Percentiles rank a stretch among this genome's conserved stretches.
Conservation (phyloP, 1,139 yeast species). For the Suhomyces bokatorum region DNA sequence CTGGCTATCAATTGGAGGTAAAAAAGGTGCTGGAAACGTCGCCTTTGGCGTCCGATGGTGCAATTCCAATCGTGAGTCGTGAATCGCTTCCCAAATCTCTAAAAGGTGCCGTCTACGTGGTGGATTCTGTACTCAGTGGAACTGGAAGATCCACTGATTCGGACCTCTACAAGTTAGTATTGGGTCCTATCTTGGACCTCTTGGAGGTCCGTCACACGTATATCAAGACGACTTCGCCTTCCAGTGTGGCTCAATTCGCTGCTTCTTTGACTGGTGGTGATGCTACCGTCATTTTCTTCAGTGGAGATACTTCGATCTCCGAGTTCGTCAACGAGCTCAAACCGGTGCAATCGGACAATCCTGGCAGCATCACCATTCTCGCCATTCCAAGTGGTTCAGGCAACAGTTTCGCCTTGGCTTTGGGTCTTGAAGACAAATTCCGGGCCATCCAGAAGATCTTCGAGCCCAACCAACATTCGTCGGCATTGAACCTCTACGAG, state of each 20-base stretch:
- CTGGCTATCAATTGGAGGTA: constrained; percentile 2
- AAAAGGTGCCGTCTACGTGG: constrained; percentile 15
- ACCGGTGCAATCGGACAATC: constrained; percentile 4
- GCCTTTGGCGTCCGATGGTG: background rate
- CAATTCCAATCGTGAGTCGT: background rate
- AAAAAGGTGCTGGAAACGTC: background rate
- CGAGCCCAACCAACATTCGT: constrained; percentile 19
- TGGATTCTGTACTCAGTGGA: constrained; percentile 64
- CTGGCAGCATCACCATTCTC: constrained; percentile 32
- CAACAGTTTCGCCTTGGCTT: constrained; percentile 71
- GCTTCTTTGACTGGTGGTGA: constrained; percentile 15
- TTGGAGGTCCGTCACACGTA: constrained; percentile 40
- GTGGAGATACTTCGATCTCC: constrained; percentile 84
- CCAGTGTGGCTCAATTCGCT: constrained; percentile 40
- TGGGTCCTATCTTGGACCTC: constrained; percentile 46
- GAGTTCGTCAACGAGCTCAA: constrained; percentile 66
- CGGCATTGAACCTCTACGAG: constrained; percentile 55
- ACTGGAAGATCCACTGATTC: constrained; percentile 42
- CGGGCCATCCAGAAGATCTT: constrained; percentile 46
- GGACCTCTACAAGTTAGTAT: constrained; percentile 42
- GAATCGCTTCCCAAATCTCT: constrained; percentile 1
- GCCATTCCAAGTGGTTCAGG: constrained; percentile 86
- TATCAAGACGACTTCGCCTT: constrained; percentile 36
- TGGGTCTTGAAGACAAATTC: constrained; percentile 44
- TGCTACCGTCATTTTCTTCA: constrained; percentile 57